Percentiles rank a stretch among this genome's conserved stretches.
Evolutionary conservation across 805 yeast genomes (phyloP).

Genomic region (Candida bentonensis): DNA sequence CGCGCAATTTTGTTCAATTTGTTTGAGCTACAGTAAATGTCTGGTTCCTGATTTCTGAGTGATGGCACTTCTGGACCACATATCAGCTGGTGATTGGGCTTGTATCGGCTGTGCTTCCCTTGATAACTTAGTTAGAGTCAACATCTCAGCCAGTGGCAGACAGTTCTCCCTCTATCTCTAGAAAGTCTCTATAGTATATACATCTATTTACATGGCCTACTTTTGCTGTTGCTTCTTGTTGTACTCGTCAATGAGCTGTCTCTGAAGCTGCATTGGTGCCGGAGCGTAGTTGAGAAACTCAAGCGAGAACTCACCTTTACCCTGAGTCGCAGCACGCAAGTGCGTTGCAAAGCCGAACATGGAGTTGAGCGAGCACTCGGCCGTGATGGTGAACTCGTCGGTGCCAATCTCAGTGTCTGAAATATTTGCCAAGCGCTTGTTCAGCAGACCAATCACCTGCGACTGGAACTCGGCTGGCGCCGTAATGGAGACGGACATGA

Average conservation of each 20-base stretch:
- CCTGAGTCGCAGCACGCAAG: constrained; percentile 93
- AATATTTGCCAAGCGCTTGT: constrained; percentile 85
- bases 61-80: too few species aligned
- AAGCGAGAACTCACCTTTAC: constrained; percentile 94
- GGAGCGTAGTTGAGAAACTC: constrained; percentile 91
- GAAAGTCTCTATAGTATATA: background rate
- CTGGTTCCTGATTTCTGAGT: too few species aligned
- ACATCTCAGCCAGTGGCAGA: too few species aligned
- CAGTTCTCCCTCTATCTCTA: too few species aligned
- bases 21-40: too few species aligned
- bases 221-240: constrained; percentile 40
- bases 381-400: constrained; percentile 85
- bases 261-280: constrained; percentile 80
- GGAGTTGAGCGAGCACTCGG: constrained; percentile 92
- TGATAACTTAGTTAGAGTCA: too few species aligned
- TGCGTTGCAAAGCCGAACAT: constrained; percentile 95
- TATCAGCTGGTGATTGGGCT: too few species aligned
- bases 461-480: constrained; percentile 98
- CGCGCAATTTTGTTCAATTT: too few species aligned
- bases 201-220: constrained; percentile 8
- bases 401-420: constrained; percentile 86
- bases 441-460: constrained; percentile 74
- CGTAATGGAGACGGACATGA: constrained; percentile 83
- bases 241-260: constrained; percentile 74
- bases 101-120: too few species aligned